These are phyloP conservation scores for Porodaedalea pini DNA, from an alignment of 1,284 basidiomycete species.

Conservation along the genomic window DNA sequence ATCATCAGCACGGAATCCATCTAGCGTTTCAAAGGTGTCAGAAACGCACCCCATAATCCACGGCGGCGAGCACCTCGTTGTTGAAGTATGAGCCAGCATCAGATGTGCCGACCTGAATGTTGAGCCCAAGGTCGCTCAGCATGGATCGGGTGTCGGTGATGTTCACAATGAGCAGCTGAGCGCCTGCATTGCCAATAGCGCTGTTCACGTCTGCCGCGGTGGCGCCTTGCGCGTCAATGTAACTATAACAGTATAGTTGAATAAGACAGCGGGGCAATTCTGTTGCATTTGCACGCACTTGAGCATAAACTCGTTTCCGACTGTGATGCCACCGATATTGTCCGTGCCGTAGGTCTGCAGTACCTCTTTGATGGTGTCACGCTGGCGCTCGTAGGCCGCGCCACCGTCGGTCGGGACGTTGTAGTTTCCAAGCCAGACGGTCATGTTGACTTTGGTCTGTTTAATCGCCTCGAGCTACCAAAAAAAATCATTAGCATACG, in stretches of 20 bases:
- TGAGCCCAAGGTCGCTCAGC: slow-evolving; percentile 48
- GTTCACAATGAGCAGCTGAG: slow-evolving; percentile 52
- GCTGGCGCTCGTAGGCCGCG: slow-evolving; percentile 71
- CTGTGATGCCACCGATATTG: slow-evolving; percentile 77
- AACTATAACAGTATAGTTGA: slow-evolving; percentile 37
- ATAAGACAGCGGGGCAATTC: neutral
- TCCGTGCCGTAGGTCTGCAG: slow-evolving; percentile 77
- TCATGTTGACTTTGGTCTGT: slow-evolving; percentile 85
- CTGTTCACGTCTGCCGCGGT: slow-evolving; percentile 44
- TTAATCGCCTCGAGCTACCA: slow-evolving; percentile 73
- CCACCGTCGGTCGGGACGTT: slow-evolving; percentile 57
- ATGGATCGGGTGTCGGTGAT: slow-evolving; percentile 63
- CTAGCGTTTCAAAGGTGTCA: no score
- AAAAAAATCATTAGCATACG: neutral
- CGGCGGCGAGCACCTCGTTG: slow-evolving; percentile 56
- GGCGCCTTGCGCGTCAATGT: slow-evolving; percentile 42
- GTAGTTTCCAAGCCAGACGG: slow-evolving; percentile 85
- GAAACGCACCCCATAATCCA: slow-evolving; percentile 72
- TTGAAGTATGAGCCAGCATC: slow-evolving; percentile 91
- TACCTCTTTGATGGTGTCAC: slow-evolving; percentile 59
- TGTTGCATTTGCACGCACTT: slow-evolving; percentile 44
- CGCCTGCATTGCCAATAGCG: slow-evolving; percentile 46
- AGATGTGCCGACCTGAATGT: slow-evolving; percentile 78
- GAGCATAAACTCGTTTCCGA: slow-evolving; percentile 82
- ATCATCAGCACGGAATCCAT: neutral